Evolutionary conservation across 208 protist genomes (phyloP).

Genomic region (Leishmania gerbilli): DNA sequence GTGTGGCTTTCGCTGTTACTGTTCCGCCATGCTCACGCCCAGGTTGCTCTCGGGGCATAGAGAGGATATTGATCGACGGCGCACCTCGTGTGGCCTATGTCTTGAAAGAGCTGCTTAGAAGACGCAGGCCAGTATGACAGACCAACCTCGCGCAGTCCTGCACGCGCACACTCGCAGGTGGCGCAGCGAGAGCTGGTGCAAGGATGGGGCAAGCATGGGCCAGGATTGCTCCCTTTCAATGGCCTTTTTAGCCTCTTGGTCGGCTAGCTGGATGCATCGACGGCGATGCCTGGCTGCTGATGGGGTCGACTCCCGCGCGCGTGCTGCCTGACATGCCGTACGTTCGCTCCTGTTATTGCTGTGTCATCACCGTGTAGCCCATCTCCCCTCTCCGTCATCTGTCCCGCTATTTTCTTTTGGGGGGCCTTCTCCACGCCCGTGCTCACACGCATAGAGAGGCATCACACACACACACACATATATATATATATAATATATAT

Average conservation of each 20-base stretch:
- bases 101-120: background rate
- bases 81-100: background rate
- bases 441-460: background rate
- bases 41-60: background rate
- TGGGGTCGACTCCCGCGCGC: background rate
- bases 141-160: background rate
- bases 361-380: background rate
- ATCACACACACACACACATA: background rate
- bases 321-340: background rate
- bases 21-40: background rate
- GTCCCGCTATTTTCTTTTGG: background rate
- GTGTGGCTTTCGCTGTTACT: background rate
- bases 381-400: background rate
- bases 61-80: background rate
- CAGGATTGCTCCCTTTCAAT: background rate
- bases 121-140: background rate
- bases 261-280: background rate
- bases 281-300: background rate
- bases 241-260: background rate
- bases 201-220: background rate
- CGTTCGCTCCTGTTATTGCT: background rate
- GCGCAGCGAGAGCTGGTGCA: background rate
- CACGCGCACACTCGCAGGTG: background rate
- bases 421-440: too few species aligned
- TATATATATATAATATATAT: too few species aligned